Percentiles rank a stretch among this genome's conserved stretches.
Conservation (phyloP, 768 basidiomycete genomes). For the Hericium alpestre region DNA sequence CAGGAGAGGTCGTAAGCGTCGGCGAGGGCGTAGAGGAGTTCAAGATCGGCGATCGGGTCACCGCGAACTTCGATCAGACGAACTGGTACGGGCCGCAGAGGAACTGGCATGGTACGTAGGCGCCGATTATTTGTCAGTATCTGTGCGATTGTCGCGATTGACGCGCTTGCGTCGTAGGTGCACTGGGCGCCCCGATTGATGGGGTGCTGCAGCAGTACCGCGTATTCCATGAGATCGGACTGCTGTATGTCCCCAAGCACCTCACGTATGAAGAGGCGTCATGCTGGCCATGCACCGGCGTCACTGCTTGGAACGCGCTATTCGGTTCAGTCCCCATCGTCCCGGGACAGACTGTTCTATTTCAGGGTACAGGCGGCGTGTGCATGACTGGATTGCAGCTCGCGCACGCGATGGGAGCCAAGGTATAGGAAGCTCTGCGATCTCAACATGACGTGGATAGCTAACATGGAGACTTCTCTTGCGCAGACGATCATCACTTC, state of each 20-base stretch:
- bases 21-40: conserved; percentile 26
- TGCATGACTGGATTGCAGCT: conserved; percentile 52
- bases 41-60: conserved; percentile 41
- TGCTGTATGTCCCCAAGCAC: conserved; percentile 46
- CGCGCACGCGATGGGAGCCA: conserved; percentile 50
- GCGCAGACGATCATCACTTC: conserved; percentile 49
- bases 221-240: conserved; percentile 27
- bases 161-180: background rate
- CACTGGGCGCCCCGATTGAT: conserved; percentile 36
- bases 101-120: background rate
- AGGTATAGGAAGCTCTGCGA: background rate
- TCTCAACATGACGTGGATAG: background rate
- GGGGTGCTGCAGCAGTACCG: conserved; percentile 48
- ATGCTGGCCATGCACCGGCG: conserved; percentile 49
- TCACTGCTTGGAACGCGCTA: conserved; percentile 58
- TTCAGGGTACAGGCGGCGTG: conserved; percentile 48
- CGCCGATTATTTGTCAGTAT: background rate
- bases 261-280: conserved; percentile 56
- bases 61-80: background rate
- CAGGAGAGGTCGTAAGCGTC: conserved; percentile 40
- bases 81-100: background rate
- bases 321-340: conserved; percentile 38
- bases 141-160: background rate
- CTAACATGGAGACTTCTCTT: background rate
- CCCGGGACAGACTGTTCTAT: conserved; percentile 50